phyloP scores from a whole-genome alignment of 78 protist species.

The Dictyostelium citrinum region DNA sequence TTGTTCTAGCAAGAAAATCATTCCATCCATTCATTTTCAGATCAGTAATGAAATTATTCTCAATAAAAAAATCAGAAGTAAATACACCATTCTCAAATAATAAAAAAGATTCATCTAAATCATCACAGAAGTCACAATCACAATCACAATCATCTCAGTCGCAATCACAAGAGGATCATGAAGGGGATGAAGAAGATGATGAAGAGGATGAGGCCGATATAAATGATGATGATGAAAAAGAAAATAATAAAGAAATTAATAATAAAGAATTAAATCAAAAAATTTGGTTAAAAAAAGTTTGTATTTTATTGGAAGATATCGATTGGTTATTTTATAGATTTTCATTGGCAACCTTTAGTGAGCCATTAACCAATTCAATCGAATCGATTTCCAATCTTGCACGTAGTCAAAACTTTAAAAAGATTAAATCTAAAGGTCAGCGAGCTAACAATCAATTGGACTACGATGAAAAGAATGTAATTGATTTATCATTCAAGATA shows the following conservation, averaged over 20 bases:
- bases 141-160: neutral
- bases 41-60: conserved; percentile 25
- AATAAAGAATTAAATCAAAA: neutral
- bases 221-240: neutral
- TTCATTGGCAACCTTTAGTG: neutral
- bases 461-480: neutral
- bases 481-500: neutral
- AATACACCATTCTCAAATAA: neutral
- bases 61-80: neutral
- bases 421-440: neutral
- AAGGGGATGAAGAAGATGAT: neutral
- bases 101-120: neutral
- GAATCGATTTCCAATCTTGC: neutral
- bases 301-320: neutral
- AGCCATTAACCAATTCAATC: conserved; percentile 3
- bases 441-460: neutral
- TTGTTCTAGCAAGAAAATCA: neutral
- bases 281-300: neutral
- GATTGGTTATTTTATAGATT: conserved; percentile 7
- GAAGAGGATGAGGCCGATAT: neutral
- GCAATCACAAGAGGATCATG: neutral
- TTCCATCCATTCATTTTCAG: conserved; percentile 50
- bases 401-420: neutral
- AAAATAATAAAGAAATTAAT: neutral
- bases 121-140: neutral